These are phyloP conservation scores for Thermomucor indicae-seudaticae DNA, from an alignment of 371 early-diverging fungal genomes.

Conservation along the genomic window DNA sequence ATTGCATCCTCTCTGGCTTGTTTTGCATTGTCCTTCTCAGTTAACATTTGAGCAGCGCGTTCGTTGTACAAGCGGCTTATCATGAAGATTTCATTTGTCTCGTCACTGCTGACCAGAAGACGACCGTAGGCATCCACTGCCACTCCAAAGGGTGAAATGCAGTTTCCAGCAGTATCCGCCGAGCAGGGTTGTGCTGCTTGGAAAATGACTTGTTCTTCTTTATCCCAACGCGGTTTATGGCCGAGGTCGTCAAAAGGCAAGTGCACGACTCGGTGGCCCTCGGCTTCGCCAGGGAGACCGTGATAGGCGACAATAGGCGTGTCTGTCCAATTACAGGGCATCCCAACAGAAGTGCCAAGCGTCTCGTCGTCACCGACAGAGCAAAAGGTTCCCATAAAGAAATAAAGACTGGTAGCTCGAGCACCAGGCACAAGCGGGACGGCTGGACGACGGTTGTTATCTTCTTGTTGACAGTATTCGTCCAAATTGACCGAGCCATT, in stretches of 20 bases:
- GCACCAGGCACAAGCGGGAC: slow-evolving; percentile 21
- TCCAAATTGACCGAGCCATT: slow-evolving; percentile 25
- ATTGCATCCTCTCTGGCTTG: slow-evolving; percentile 2
- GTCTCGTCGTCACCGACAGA: slow-evolving; percentile 32
- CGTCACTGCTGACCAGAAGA: slow-evolving; percentile 31
- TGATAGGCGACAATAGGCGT: slow-evolving; percentile 38
- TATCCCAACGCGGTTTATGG: slow-evolving; percentile 39
- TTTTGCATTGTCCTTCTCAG: slow-evolving; percentile 17
- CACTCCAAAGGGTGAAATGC: slow-evolving; percentile 31
- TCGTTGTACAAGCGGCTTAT: slow-evolving; percentile 29
- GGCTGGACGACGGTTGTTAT: slow-evolving; percentile 23
- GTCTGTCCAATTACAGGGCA: slow-evolving; percentile 51
- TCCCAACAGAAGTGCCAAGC: slow-evolving; percentile 36
- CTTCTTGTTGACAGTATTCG: slow-evolving; percentile 21
- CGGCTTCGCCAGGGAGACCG: slow-evolving; percentile 14
- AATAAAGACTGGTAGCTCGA: slow-evolving; percentile 21
- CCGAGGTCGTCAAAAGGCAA: slow-evolving; percentile 40
- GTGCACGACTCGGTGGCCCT: slow-evolving; percentile 33
- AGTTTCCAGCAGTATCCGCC: background rate
- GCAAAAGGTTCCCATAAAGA: slow-evolving; percentile 40
- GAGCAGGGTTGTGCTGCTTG: slow-evolving; percentile 19
- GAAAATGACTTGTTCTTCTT: slow-evolving; percentile 29
- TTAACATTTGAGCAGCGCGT: slow-evolving; percentile 25
- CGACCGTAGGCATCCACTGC: slow-evolving; percentile 36
- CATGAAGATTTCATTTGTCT: slow-evolving; percentile 36